Evolutionary conservation across 345 rosid species (phyloP).

Genomic region (Salix arbutifolia): DNA sequence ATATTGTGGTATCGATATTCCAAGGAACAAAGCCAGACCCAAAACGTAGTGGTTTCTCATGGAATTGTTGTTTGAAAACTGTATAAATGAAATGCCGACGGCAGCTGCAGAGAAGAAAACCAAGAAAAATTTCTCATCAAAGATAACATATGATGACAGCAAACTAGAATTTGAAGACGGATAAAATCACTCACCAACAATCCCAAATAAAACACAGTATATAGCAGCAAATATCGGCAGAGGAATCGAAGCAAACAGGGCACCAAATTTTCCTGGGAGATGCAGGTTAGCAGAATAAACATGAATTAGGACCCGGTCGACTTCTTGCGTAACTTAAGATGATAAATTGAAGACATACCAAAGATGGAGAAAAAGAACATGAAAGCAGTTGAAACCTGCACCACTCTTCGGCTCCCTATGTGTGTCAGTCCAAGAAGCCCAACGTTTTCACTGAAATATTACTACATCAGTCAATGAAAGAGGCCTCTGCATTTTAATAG

Average conservation of each 20-base stretch:
- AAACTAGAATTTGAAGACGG: neutral
- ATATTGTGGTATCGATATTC: slow-evolving; percentile 80
- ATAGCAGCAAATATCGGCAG: slow-evolving; percentile 85
- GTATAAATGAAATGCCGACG: slow-evolving; percentile 78
- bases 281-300: neutral
- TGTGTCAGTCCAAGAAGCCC: slow-evolving; percentile 88
- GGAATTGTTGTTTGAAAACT: slow-evolving; percentile 76
- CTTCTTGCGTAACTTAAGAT: neutral
- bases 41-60: slow-evolving; percentile 83
- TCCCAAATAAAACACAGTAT: slow-evolving; percentile 82
- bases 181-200: slow-evolving; percentile 63
- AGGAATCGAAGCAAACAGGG: slow-evolving; percentile 95
- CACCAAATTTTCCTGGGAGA: slow-evolving; percentile 84
- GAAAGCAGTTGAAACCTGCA: slow-evolving; percentile 89
- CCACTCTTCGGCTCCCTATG: slow-evolving; percentile 93
- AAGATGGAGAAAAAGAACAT: slow-evolving; percentile 97
- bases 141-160: neutral
- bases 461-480: slow-evolving; percentile 4
- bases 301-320: neutral
- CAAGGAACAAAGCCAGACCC: slow-evolving; percentile 81
- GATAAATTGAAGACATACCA: slow-evolving; percentile 42
- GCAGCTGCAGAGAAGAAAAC: slow-evolving; percentile 48
- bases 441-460: slow-evolving; percentile 78
- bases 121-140: neutral
- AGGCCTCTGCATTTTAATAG: neutral